Evolutionary conservation across 352 stramenopile species (phyloP).

Genomic region (Globisporangium viniferum): DNA sequence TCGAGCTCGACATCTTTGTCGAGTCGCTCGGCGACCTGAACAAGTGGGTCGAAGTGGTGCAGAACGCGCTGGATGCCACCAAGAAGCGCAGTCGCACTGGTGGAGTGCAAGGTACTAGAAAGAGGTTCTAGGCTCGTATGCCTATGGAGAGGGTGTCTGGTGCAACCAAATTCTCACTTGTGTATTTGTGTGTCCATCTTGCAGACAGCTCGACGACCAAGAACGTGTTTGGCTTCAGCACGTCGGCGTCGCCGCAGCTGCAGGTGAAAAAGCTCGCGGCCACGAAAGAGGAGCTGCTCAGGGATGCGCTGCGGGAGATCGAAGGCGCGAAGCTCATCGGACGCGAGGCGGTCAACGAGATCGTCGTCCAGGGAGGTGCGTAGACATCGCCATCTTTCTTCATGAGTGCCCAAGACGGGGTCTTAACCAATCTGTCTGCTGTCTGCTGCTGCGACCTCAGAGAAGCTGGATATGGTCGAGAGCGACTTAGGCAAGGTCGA

Average conservation of each 20-base stretch:
- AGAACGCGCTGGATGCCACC: conserved; percentile 60
- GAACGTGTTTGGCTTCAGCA: conserved; percentile 55
- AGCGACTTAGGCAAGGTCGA: conserved; percentile 53
- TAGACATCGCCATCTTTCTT: not conserved
- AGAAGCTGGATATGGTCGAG: conserved; percentile 75
- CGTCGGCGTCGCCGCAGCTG: conserved; percentile 41
- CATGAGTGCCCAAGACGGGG: no score
- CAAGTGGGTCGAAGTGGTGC: conserved; percentile 79
- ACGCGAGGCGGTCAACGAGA: conserved; percentile 66
- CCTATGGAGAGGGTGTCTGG: not conserved
- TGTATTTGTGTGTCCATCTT: not conserved
- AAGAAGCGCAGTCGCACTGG: conserved; percentile 40
- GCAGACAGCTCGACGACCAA: conserved; percentile 36
- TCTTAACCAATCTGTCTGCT: not conserved
- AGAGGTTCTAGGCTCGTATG: not conserved
- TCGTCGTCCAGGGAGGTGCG: conserved; percentile 58
- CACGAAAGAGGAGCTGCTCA: conserved; percentile 63
- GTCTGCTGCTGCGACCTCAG: conserved; percentile 16
- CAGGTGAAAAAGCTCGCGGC: conserved; percentile 63
- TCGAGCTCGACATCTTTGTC: conserved; percentile 81
- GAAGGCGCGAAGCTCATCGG: conserved; percentile 70
- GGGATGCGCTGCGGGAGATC: conserved; percentile 69
- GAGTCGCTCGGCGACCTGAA: conserved; percentile 56
- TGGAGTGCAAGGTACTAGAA: not conserved
- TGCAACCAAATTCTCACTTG: not conserved